These are phyloP conservation scores for Entonaema liquescens DNA, from an alignment of 495 filamentous ascomycete genomes.

Conservation along the genomic window DNA sequence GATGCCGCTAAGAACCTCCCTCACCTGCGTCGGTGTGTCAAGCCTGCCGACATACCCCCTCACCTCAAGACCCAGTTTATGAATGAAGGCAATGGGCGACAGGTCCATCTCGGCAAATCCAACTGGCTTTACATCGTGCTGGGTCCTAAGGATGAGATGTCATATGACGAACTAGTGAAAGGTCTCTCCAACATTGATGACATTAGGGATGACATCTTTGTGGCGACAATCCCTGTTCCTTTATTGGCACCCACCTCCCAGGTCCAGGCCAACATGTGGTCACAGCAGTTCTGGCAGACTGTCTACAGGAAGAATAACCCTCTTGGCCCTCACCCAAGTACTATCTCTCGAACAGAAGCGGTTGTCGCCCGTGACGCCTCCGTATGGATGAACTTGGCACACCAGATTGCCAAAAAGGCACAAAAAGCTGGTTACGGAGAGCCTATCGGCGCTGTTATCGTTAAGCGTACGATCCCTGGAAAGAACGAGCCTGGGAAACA, in stretches of 20 bases:
- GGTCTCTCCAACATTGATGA: conserved; percentile 48
- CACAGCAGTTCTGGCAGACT: conserved; percentile 82
- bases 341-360: conserved; percentile 62
- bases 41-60: conserved; percentile 71
- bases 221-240: conserved; percentile 70
- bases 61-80: conserved; percentile 57
- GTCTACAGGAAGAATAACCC: conserved; percentile 86
- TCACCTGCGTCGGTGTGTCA: conserved; percentile 85
- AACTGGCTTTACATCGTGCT: conserved; percentile 60
- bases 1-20: conserved; percentile 65
- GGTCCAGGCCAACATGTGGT: conserved; percentile 80
- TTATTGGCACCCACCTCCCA: conserved; percentile 76
- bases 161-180: conserved; percentile 49
- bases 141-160: conserved; percentile 52
- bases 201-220: conserved; percentile 57
- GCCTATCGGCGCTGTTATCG: conserved; percentile 80
- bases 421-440: conserved; percentile 68
- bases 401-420: conserved; percentile 66
- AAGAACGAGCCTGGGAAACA: conserved; percentile 50
- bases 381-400: conserved; percentile 75
- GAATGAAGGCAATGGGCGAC: conserved; percentile 55
- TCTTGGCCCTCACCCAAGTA: conserved; percentile 74
- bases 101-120: conserved; percentile 57
- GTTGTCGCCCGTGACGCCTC: conserved; percentile 65
- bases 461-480: conserved; percentile 61